These are phyloP conservation scores for Isatis lusitanica DNA, from an alignment of 441 rosid genomes.

Conservation along the genomic window DNA sequence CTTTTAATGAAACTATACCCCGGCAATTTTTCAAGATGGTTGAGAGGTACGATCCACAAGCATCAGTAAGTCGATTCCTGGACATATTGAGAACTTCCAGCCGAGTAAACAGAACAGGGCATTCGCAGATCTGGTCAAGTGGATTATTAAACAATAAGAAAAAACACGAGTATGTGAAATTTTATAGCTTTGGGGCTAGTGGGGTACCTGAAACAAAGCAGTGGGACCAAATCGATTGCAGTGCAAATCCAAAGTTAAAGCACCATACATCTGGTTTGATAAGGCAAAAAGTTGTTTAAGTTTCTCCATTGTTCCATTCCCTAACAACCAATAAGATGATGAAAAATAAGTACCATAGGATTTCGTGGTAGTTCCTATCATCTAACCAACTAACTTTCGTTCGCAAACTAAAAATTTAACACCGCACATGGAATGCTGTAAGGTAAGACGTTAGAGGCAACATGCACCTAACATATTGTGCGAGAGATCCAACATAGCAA, in stretches of 20 bases:
- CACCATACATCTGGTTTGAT: constrained; percentile 80
- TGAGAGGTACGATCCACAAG: constrained; percentile 92
- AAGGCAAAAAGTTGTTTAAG: constrained; percentile 69
- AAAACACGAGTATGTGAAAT: constrained; percentile 14
- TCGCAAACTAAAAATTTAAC: neutral
- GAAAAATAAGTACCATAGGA: constrained; percentile 18
- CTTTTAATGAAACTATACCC: constrained; percentile 46
- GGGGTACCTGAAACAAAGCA: constrained; percentile 85
- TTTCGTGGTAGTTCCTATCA: constrained; percentile 7
- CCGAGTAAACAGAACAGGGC: constrained; percentile 80
- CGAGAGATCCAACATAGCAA: constrained; percentile 80
- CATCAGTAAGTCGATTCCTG: constrained; percentile 95
- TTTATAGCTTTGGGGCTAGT: constrained; percentile 16
- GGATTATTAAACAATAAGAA: constrained; percentile 18
- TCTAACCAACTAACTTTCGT: constrained; percentile 3
- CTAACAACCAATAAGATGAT: constrained; percentile 48
- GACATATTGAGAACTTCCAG: constrained; percentile 92
- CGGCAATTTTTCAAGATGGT: constrained; percentile 82
- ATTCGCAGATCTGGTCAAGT: constrained; percentile 81
- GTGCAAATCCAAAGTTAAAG: constrained; percentile 91
- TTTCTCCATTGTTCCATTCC: constrained; percentile 96
- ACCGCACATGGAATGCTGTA: neutral
- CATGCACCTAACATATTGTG: constrained; percentile 87
- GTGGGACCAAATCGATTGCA: constrained; percentile 97
- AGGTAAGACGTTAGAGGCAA: constrained; percentile 22